phyloP scores from a whole-genome alignment of 345 rosid genomes.

The Hibiscus tridactylites region DNA sequence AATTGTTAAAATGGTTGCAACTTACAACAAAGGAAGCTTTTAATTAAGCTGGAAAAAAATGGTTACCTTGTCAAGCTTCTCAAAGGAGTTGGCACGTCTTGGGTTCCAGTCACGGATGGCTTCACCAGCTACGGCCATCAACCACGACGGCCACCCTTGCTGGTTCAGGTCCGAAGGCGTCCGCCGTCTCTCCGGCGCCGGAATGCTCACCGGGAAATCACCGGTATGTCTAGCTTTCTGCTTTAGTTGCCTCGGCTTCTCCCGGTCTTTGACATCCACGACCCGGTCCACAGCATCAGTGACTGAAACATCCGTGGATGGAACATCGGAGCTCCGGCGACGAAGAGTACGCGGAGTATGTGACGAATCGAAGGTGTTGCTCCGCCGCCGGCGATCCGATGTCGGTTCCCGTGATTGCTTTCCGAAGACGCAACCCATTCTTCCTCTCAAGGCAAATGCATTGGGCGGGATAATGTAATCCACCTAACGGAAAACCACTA shows the following conservation, averaged over 20 bases:
- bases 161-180: constrained; percentile 17
- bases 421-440: constrained; percentile 62
- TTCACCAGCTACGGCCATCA: constrained; percentile 64
- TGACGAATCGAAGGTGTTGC: background rate
- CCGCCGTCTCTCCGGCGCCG: constrained; percentile 28
- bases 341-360: background rate
- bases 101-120: constrained; percentile 69
- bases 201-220: constrained; percentile 24
- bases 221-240: constrained; percentile 28
- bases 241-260: constrained; percentile 15
- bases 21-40: background rate
- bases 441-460: constrained; percentile 9
- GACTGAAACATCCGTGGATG: constrained; percentile 17
- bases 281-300: constrained; percentile 18
- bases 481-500: constrained; percentile 1
- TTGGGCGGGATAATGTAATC: background rate
- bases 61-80: constrained; percentile 73
- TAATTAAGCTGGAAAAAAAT: background rate
- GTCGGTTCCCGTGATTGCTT: constrained; percentile 20
- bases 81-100: constrained; percentile 67
- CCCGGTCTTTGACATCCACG: constrained; percentile 19
- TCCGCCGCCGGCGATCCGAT: constrained; percentile 10
- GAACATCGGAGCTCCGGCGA: constrained; percentile 26
- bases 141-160: constrained; percentile 83
- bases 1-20: background rate